Evolutionary conservation across 2,329 filamentous ascomycete species (phyloP).

Genomic region (Aspergillus fumigatus): DNA sequence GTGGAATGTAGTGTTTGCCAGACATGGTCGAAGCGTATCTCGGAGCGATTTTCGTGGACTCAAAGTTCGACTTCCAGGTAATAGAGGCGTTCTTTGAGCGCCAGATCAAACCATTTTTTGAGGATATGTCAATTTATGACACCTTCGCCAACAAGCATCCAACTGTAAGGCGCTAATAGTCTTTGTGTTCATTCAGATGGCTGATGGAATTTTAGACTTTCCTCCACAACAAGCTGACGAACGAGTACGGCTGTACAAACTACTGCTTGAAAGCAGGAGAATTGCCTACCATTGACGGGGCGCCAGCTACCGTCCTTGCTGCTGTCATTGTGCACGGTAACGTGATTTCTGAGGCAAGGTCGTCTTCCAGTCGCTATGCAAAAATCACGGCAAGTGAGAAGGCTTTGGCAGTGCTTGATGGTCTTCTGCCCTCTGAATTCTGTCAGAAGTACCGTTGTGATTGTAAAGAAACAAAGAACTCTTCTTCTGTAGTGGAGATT

Average conservation of each 20-base stretch:
- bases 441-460: conserved; percentile 57
- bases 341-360: conserved; percentile 59
- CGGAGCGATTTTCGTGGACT: conserved; percentile 88
- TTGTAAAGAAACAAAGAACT: conserved; percentile 44
- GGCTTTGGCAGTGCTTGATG: conserved; percentile 42
- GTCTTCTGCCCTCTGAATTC: conserved; percentile 55
- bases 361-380: conserved; percentile 66
- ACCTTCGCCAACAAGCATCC: conserved; percentile 83
- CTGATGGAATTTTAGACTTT: conserved; percentile 48
- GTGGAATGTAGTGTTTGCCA: conserved; percentile 55
- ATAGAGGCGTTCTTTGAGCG: conserved; percentile 73
- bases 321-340: conserved; percentile 71
- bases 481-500: conserved; percentile 13
- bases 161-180: conserved; percentile 42
- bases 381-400: conserved; percentile 53
- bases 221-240: conserved; percentile 60
- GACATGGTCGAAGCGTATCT: conserved; percentile 88
- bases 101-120: conserved; percentile 73
- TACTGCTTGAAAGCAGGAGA: conserved; percentile 48
- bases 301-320: conserved; percentile 54
- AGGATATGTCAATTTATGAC: conserved; percentile 83
- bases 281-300: conserved; percentile 43
- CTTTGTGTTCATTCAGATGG: neutral
- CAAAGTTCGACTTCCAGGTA: conserved; percentile 67
- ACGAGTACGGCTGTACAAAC: conserved; percentile 61